Conservation (phyloP, 106 monocot genomes). For the Dendrobium chrysotoxum region DNA sequence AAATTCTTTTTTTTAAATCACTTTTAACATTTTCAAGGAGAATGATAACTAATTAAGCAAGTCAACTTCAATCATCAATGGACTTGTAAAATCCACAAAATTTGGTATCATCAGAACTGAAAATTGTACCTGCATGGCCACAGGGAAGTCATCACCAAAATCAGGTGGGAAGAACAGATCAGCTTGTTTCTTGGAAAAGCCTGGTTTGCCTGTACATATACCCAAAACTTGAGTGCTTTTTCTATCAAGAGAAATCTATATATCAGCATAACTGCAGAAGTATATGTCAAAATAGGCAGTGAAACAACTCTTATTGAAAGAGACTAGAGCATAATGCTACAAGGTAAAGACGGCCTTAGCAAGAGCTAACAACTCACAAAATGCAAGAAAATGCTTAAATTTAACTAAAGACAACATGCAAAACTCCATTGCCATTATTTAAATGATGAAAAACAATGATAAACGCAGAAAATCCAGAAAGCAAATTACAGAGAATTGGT, state of each 20-base stretch:
- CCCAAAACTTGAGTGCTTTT: neutral
- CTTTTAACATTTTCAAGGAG: neutral
- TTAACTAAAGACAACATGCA: neutral
- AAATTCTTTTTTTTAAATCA: neutral
- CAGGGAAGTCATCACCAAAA: constrained; percentile 97
- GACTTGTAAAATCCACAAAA: neutral
- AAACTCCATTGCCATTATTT: neutral
- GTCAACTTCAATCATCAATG: neutral
- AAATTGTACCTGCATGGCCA: constrained; percentile 84
- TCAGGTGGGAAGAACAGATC: constrained; percentile 99
- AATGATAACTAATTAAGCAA: neutral
- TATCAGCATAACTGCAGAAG: no score
- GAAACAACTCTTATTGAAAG: neutral
- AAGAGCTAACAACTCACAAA: neutral
- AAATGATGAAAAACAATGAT: neutral
- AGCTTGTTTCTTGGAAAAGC: constrained; percentile 94
- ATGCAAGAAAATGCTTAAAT: neutral
- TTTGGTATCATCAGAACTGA: neutral
- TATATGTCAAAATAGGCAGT: no score
- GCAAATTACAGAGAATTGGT: no score
- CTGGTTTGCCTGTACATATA: constrained; percentile 66
- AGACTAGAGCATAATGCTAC: neutral
- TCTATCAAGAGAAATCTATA: no score
- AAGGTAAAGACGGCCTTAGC: neutral
- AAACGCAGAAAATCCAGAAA: no score